These are phyloP conservation scores for Kalmusia sp. DNA, from an alignment of 2,329 filamentous ascomycete species.

Conservation along the genomic window DNA sequence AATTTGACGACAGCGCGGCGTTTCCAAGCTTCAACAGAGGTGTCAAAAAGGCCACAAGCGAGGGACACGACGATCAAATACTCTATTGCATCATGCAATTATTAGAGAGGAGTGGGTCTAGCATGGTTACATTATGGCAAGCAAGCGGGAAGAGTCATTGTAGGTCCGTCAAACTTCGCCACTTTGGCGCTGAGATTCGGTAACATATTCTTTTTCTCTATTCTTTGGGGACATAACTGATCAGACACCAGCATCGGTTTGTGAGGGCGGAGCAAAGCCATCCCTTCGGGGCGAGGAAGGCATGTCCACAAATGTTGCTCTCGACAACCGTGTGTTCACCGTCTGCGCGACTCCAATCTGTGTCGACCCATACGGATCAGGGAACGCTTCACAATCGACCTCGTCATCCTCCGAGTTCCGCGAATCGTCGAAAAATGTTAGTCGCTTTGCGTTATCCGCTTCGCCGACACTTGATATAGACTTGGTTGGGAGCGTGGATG, in stretches of 20 bases:
- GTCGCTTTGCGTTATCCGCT: not conserved
- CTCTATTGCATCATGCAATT: too few species aligned
- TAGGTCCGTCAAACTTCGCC: too few species aligned
- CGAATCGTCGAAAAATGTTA: slow-evolving; percentile 7
- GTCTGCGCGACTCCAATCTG: slow-evolving; percentile 3
- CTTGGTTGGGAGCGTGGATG: not conserved
- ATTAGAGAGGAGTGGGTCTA: too few species aligned
- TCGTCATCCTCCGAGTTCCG: slow-evolving; percentile 1
- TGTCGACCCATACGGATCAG: not conserved
- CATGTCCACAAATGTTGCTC: slow-evolving; percentile 3
- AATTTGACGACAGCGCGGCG: too few species aligned
- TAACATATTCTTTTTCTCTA: not conserved
- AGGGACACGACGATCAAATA: too few species aligned
- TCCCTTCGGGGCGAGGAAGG: slow-evolving; percentile 1
- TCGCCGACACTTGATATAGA: not conserved
- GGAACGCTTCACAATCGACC: slow-evolving; percentile 2
- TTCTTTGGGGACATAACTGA: not conserved
- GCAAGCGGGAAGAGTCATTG: too few species aligned
- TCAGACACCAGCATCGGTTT: not conserved
- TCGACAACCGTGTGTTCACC: slow-evolving; percentile 1
- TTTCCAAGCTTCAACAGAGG: too few species aligned
- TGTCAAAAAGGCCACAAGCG: too few species aligned
- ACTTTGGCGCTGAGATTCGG: too few species aligned
- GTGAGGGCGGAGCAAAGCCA: not conserved
- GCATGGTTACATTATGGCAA: too few species aligned